Evolutionary conservation across 2,329 filamentous ascomycete species (phyloP).

Genomic region (Orbilia ellipsospora): DNA sequence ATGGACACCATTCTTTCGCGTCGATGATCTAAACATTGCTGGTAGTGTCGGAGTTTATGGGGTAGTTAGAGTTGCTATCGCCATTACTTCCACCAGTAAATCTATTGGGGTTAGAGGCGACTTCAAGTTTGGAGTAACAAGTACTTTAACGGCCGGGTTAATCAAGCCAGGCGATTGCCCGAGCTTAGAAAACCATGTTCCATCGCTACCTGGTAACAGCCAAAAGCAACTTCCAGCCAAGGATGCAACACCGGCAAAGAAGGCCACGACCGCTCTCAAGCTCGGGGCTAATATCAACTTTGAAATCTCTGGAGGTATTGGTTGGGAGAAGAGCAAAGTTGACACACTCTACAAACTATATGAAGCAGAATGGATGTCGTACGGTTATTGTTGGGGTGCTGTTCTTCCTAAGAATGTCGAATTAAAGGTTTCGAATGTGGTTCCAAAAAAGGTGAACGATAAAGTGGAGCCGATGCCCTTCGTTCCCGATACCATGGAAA

Average conservation of each 20-base stretch:
- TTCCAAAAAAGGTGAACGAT: background rate
- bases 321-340: background rate
- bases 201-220: background rate
- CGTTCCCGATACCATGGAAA: background rate
- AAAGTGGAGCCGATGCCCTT: background rate
- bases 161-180: conserved; percentile 19
- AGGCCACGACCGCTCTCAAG: background rate
- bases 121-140: conserved; percentile 19
- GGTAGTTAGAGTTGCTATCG: conserved; percentile 20
- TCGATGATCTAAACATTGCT: conserved; percentile 22
- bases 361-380: background rate
- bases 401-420: background rate
- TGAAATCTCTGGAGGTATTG: background rate
- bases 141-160: conserved; percentile 15
- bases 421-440: background rate
- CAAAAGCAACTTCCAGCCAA: background rate
- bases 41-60: conserved; percentile 13
- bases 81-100: conserved; percentile 4
- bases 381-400: background rate
- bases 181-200: background rate
- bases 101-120: conserved; percentile 17
- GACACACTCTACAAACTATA: background rate
- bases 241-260: background rate
- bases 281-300: background rate
- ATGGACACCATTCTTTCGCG: conserved; percentile 10